Percentiles rank a stretch among this genome's conserved stretches.
Conservation (phyloP, 1,284 basidiomycete species). For the Phenoliferia sp. region DNA sequence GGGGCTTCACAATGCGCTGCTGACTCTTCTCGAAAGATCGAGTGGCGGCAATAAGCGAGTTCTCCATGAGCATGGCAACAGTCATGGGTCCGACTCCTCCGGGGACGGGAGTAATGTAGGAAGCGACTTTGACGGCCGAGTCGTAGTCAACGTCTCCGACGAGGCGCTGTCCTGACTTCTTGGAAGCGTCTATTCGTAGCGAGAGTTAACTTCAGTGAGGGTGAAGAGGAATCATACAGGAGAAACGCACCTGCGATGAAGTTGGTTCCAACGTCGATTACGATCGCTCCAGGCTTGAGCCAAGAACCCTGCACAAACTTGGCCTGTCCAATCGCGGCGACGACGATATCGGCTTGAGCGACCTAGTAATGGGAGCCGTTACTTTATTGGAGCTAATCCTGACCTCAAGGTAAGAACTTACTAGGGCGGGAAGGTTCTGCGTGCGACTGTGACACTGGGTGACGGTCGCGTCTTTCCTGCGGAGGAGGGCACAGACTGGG, state of each 20-base stretch:
- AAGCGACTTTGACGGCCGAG: conserved; percentile 69
- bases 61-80: conserved; percentile 96
- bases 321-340: conserved; percentile 88
- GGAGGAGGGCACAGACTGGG: conserved; percentile 85
- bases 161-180: conserved; percentile 92
- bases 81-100: conserved; percentile 99
- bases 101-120: conserved; percentile 93
- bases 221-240: background rate
- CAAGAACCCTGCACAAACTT: conserved; percentile 88
- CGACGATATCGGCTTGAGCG: conserved; percentile 81
- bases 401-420: conserved; percentile 44
- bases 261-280: conserved; percentile 97
- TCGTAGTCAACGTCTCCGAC: conserved; percentile 93
- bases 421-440: conserved; percentile 69
- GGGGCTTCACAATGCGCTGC: conserved; percentile 62
- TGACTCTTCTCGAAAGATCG: conserved; percentile 67
- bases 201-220: conserved; percentile 1
- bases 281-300: conserved; percentile 90
- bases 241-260: conserved; percentile 69
- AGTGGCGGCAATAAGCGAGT: conserved; percentile 81
- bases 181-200: conserved; percentile 63
- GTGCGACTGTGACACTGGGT: conserved; percentile 96
- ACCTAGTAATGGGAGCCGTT: conserved; percentile 50
- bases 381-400: background rate
- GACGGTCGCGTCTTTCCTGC: conserved; percentile 88